Conservation (phyloP, 2,329 filamentous ascomycete species). For the Phaeosphaeriaceae sp. region DNA sequence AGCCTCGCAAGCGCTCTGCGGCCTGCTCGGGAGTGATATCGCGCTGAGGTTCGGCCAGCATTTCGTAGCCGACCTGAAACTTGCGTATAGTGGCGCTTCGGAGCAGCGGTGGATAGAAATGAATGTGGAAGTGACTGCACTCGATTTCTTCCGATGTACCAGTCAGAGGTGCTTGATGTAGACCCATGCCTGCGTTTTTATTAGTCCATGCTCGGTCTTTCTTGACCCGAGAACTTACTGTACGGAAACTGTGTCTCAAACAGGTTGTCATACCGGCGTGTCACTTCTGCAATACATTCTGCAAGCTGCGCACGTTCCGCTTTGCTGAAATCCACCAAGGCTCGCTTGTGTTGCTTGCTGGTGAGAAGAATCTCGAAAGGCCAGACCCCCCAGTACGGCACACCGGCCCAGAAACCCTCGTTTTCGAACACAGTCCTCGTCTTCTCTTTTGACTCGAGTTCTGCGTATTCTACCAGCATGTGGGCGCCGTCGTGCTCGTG, state of each 20-base stretch:
- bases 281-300: slow-evolving; percentile 85
- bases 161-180: slow-evolving; percentile 91
- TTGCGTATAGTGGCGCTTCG: slow-evolving; percentile 93
- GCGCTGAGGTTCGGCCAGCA: slow-evolving; percentile 96
- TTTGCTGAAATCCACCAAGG: slow-evolving; percentile 79
- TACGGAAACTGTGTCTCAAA: slow-evolving; percentile 98
- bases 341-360: slow-evolving; percentile 81
- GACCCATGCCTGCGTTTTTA: slow-evolving; percentile 72
- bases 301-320: slow-evolving; percentile 77
- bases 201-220: slow-evolving; percentile 12
- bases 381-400: slow-evolving; percentile 98
- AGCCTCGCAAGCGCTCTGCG: slow-evolving; percentile 75
- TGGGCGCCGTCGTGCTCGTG: slow-evolving; percentile 74
- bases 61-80: slow-evolving; percentile 94
- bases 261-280: slow-evolving; percentile 91
- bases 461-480: slow-evolving; percentile 85
- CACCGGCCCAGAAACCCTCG: slow-evolving; percentile 81
- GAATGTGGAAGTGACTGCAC: slow-evolving; percentile 90
- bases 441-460: slow-evolving; percentile 79
- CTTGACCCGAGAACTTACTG: slow-evolving; percentile 59
- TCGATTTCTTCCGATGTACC: slow-evolving; percentile 84
- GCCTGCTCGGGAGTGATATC: slow-evolving; percentile 98
- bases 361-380: slow-evolving; percentile 95
- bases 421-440: slow-evolving; percentile 93
- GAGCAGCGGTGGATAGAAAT: slow-evolving; percentile 94